phyloP scores from a whole-genome alignment of 2,329 filamentous ascomycete species.

The Fusarium armeniacum region DNA sequence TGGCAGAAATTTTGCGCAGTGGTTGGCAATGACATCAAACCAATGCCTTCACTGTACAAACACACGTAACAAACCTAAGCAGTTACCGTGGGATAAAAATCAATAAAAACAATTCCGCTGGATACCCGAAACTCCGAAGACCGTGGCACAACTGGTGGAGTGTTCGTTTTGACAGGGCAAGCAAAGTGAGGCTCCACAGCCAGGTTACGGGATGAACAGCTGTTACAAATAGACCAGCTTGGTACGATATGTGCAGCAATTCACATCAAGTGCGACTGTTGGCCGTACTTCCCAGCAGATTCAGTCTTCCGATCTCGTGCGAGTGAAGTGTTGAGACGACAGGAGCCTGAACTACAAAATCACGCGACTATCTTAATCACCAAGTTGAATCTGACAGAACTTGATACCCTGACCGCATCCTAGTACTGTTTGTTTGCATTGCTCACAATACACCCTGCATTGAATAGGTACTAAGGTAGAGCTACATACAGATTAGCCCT shows the following conservation, averaged over 20 bases:
- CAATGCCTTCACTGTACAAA: slow-evolving; percentile 3
- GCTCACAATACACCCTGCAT: neutral
- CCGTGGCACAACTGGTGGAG: slow-evolving; percentile 43
- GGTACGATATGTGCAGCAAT: slow-evolving; percentile 23
- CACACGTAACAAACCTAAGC: neutral
- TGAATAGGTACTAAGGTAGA: slow-evolving; percentile 2
- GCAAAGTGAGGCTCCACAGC: slow-evolving; percentile 34
- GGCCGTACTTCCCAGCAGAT: slow-evolving; percentile 31
- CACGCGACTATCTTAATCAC: slow-evolving; percentile 38
- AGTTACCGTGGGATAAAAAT: neutral
- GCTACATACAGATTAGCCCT: neutral
- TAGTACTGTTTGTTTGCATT: slow-evolving; percentile 10
- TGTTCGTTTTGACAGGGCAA: slow-evolving; percentile 29
- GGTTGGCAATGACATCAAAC: neutral
- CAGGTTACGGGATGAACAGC: slow-evolving; percentile 41
- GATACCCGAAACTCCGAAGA: slow-evolving; percentile 45
- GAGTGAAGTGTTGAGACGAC: slow-evolving; percentile 29
- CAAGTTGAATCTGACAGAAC: slow-evolving; percentile 27
- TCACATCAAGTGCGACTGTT: slow-evolving; percentile 19
- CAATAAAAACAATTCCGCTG: slow-evolving; percentile 17
- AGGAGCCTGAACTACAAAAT: slow-evolving; percentile 18
- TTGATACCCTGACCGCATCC: slow-evolving; percentile 21
- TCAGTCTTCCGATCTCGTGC: slow-evolving; percentile 41
- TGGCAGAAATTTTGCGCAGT: neutral
- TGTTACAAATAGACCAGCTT: slow-evolving; percentile 29